Evolutionary conservation across 805 yeast species (phyloP).

Genomic region (Zygosaccharomyces gambellarensis): DNA sequence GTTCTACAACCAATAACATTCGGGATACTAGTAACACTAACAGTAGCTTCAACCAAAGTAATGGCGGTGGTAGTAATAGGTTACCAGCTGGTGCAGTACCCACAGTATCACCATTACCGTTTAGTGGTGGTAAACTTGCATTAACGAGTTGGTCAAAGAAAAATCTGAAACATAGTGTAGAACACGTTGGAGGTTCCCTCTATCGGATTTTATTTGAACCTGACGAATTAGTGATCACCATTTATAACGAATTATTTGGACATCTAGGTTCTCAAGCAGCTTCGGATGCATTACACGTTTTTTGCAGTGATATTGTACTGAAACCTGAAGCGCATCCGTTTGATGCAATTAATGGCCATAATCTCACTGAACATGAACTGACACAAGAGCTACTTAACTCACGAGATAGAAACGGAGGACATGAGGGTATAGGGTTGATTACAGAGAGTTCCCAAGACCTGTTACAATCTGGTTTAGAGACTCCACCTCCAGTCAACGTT

Average conservation of each 20-base stretch:
- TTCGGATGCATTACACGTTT: constrained; percentile 26
- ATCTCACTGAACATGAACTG: constrained; percentile 12
- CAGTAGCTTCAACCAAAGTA: background rate
- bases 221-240: constrained; percentile 26
- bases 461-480: constrained; percentile 3
- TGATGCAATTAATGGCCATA: constrained; percentile 4
- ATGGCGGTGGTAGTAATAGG: background rate
- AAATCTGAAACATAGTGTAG: constrained; percentile 14
- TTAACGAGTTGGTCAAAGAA: constrained; percentile 6
- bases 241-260: constrained; percentile 27
- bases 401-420: constrained; percentile 1
- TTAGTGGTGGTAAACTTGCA: constrained; percentile 5
- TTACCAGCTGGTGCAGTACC: constrained; percentile 3
- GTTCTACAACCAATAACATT: background rate
- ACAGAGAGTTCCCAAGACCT: background rate
- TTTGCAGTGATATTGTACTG: constrained; percentile 11
- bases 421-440: background rate
- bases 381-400: constrained; percentile 10
- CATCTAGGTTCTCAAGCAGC: constrained; percentile 24
- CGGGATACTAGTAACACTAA: background rate
- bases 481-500: constrained; percentile 8
- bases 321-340: constrained; percentile 4
- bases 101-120: constrained; percentile 2
- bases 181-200: constrained; percentile 7
- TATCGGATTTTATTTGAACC: constrained; percentile 25